Base-by-base conservation (phyloP, 192 early-diverging fungal genomes). In the Linnemannia elongata region DNA sequence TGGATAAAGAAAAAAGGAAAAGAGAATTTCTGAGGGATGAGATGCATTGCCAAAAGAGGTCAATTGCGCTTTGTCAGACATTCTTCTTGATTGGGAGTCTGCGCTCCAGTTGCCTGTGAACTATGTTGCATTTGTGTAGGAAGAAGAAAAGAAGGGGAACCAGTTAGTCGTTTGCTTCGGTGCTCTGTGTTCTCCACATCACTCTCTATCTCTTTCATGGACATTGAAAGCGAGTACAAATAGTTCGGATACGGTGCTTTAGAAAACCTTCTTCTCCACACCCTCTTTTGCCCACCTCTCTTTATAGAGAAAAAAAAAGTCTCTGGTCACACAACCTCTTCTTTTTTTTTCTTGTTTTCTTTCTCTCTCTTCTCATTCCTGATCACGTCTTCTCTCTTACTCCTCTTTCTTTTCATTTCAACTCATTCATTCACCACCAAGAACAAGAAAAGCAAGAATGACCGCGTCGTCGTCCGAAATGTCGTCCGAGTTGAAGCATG, bases 401-500 rank as follows among this genome's bases (percentile, higher is more conserved):
- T 63, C 33, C n/a, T 68, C 66, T 6, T 78, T 35, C 68, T 44
- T 79, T 44, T 79, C 39, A n/a, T 35, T 47, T 30, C 47, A 47
- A 44, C 27, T 49, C 5, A 42, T 68, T 44, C 22, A 22, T 30
- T 6, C 0, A 27, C 39, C 33, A 68, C 60, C 54, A n/a, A 76
- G 0, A 5, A 57, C 75, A 20, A 8, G 10, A 76, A 74, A 74
- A n/a, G n/a, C 1, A 33, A 63, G 27, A 45, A 45, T 82, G 74
- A 39, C 74, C 27, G 47, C 74, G 22, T 70, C 80, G 33, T 74
- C 79, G 2, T 75, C 74, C 30, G 54, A 77, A 63, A 10, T 57
- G 33, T 74, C 79, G 2, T 75, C 74, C 30, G 54, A 77, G 76
- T 24, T 57, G 22, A 77, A 77, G 49, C 47, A 55, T 41, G 63